These are phyloP conservation scores for Ampelocalamus luodianensis DNA, from an alignment of 176 grass and related monocot genomes.

Conservation along the genomic window DNA sequence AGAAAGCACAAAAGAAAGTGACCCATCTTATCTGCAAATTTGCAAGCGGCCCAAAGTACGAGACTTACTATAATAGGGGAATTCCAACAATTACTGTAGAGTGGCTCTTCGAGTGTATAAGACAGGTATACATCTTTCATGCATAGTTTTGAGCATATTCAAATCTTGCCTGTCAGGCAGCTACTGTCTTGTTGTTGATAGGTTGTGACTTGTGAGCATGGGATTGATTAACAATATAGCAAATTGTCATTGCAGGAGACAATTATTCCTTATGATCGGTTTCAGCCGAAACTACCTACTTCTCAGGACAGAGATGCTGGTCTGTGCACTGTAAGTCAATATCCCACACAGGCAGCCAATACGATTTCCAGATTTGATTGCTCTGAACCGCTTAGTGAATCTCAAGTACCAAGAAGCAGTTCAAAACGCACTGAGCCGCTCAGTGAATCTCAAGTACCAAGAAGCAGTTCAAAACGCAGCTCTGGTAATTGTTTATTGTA, in stretches of 20 bases:
- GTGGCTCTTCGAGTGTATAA: conserved; percentile 89
- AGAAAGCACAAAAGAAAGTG: conserved; percentile 60
- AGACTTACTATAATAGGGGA: conserved; percentile 58
- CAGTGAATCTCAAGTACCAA: conserved; percentile 41
- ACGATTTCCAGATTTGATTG: conserved; percentile 46
- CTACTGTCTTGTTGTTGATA: conserved; percentile 12
- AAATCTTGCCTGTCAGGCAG: neutral
- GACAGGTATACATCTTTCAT: conserved; percentile 55
- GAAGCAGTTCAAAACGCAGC: conserved; percentile 54
- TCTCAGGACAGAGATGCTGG: conserved; percentile 69
- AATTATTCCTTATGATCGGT: conserved; percentile 67
- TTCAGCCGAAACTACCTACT: conserved; percentile 60
- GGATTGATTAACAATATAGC: conserved; percentile 18
- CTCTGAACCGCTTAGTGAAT: conserved; percentile 44
- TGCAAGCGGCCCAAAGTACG: conserved; percentile 71
- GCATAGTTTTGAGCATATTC: conserved; percentile 38
- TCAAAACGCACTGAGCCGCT: conserved; percentile 54
- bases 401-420: conserved; percentile 45
- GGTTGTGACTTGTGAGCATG: conserved; percentile 16
- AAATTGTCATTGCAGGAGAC: conserved; percentile 59
- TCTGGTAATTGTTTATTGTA: conserved; percentile 47
- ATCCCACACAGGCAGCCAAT: conserved; percentile 63
- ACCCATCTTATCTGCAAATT: conserved; percentile 93
- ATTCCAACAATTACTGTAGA: conserved; percentile 69
- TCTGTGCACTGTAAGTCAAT: conserved; percentile 67